Base-by-base conservation (phyloP, 441 rosid species). In the Iberis amara region DNA sequence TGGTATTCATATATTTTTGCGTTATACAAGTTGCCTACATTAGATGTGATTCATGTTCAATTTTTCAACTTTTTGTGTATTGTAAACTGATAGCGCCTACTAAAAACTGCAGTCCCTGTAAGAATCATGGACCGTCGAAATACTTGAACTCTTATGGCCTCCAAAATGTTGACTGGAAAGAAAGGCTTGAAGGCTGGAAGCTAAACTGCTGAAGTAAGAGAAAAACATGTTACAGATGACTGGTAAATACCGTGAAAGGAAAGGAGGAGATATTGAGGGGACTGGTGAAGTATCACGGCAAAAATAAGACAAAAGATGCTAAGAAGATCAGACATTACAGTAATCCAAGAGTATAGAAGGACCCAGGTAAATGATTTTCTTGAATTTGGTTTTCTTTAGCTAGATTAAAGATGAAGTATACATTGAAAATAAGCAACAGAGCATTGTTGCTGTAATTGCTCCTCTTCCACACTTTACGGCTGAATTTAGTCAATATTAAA, bases 81-180 rank as follows among this genome's bases (percentile, higher is more conserved):
- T 3, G 2, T 44, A 26, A 27, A 42, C 71, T 72, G 48, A 73
- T 62, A 31, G 27, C 55, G 37, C 33, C 39, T 0, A 0, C 52
- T 50, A 45, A 45, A 37, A 44, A 15, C 59, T 62, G 64, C 79
- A 91, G 98, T 91, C 56, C 98, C 83, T 40, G 98, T 88, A 40
- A 81, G 98, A 63, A 88, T 83, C 50, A 91, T 91, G 76, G 98
- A 91, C 98, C 98, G 5, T 80, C 98, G 3, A 91, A 85, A 68
- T 96, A 88, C 82, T 76, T 88, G 79, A 83, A 88, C 73, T 77
- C 96, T 52, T 91, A 91, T 70, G 98, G 96, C 69, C 94, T 88
- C 53, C 87, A 89, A 47, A 83, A 76, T 70, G 83, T 91, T 59
- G 96, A 88, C 76, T 91, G 98, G 98, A 91, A 91, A 78, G 98